Evolutionary conservation across 2,329 filamentous ascomycete genomes (phyloP), one percentile per base, ranked within the genome.

Genomic region (Colletotrichum sp.): DNA sequence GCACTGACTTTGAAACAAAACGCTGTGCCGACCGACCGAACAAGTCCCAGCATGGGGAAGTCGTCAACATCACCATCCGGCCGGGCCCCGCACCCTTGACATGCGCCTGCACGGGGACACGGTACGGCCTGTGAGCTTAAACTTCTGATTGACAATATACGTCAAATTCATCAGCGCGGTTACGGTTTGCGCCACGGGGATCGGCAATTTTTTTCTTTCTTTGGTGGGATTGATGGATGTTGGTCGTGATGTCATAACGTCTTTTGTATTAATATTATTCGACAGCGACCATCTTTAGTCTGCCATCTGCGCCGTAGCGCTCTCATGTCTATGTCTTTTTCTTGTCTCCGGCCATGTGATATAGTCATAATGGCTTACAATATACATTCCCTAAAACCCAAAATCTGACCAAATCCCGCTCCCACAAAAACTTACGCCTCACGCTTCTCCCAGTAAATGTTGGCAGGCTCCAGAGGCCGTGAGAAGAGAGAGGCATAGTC

Each of bases 381-480:
- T 76, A 52, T 69, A 74, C 74, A 74, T 26, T 26, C 30, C 64
- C 28, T 21, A 28, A 74, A 69, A 66, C 32, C 64, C 24, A 36
- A 69, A 69, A 65, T 6, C 18, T 34, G 44, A 24, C 16, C 7
- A 6, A 28, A 39, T 32, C 18, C 34, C 28, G 21, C 26, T 26
- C 57, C 26, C 36, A 13, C 55, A 32, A n/a, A 18, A 26, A n/a
- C 30, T 52, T 65, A 76, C 12, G 71, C 57, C 55, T 91, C 87
- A 81, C 94, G 89, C 84, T 89, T 90, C 88, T 98, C 94, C 92
- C 94, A 98, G 83, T 91, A 88, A 65, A 98, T 91, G 67, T 92
- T 88, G 62, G 93, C 93, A 57, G 93, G 93, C 83, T 93, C 91
- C 68, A 94, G 84, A 13, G 94, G 94, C 79, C 94, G 90, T 66